Evolutionary conservation across 805 yeast genomes (phyloP).

Genomic region (Saturnispora sekii): DNA sequence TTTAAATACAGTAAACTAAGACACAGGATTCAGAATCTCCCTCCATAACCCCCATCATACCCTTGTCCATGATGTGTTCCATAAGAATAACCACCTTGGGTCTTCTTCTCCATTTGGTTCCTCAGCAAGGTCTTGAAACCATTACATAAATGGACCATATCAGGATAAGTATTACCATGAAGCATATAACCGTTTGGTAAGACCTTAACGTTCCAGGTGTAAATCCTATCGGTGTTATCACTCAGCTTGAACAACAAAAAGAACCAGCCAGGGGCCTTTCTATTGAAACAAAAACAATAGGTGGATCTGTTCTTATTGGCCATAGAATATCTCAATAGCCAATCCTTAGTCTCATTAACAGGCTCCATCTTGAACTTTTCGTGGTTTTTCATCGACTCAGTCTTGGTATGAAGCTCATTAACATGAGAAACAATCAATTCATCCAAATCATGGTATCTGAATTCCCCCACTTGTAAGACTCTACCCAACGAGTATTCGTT

Average conservation of each 20-base stretch:
- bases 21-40: not conserved
- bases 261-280: slow-evolving; percentile 91
- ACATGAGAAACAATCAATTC: slow-evolving; percentile 84
- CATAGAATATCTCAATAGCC: slow-evolving; percentile 80
- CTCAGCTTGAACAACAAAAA: slow-evolving; percentile 76
- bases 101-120: slow-evolving; percentile 20
- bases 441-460: slow-evolving; percentile 77
- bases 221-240: slow-evolving; percentile 49
- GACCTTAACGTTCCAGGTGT: slow-evolving; percentile 87
- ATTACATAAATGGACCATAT: slow-evolving; percentile 78
- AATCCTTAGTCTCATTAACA: slow-evolving; percentile 67
- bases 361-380: slow-evolving; percentile 86
- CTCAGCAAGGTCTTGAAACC: slow-evolving; percentile 67
- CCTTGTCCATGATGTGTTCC: not conserved
- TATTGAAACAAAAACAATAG: slow-evolving; percentile 85
- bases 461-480: slow-evolving; percentile 51
- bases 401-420: slow-evolving; percentile 71
- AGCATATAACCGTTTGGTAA: slow-evolving; percentile 79
- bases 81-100: slow-evolving; percentile 9
- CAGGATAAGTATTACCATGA: slow-evolving; percentile 77
- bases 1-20: too few species aligned
- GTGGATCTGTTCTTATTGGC: slow-evolving; percentile 88
- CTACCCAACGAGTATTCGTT: slow-evolving; percentile 55
- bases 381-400: slow-evolving; percentile 73
- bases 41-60: slow-evolving; percentile 5